Conservation (phyloP, 169 alveolate genomes). For the Babesia sp. region DNA sequence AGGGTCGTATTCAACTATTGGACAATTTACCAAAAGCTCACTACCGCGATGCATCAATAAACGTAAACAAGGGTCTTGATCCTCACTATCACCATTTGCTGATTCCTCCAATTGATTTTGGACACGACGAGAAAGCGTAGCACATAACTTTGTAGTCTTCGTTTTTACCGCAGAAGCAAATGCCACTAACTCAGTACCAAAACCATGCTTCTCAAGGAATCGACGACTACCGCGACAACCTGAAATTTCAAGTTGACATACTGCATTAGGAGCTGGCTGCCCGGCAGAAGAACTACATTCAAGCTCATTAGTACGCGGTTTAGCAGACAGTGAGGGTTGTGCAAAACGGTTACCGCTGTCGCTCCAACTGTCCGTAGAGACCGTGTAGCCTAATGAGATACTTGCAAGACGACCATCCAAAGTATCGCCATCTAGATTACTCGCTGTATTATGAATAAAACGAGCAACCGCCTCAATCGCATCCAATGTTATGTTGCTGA, state of each 20-base stretch:
- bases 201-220: slow-evolving; percentile 75
- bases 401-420: background rate
- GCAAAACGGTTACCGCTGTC: background rate
- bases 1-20: slow-evolving; percentile 73
- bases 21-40: slow-evolving; percentile 83
- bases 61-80: slow-evolving; percentile 67
- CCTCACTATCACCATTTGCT: slow-evolving; percentile 67
- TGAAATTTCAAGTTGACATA: slow-evolving; percentile 59
- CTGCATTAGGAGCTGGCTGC: background rate
- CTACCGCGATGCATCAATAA: slow-evolving; percentile 79
- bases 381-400: background rate
- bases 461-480: slow-evolving; percentile 81
- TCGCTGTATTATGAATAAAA: slow-evolving; percentile 65
- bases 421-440: background rate
- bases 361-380: no score
- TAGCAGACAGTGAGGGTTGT: background rate
- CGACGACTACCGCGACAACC: slow-evolving; percentile 80
- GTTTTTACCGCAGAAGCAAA: slow-evolving; percentile 72
- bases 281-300: background rate
- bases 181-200: slow-evolving; percentile 65
- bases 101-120: slow-evolving; percentile 68
- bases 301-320: background rate
- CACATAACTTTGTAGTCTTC: slow-evolving; percentile 66
- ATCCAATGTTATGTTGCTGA: slow-evolving; percentile 81
- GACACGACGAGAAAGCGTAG: slow-evolving; percentile 68